Conservation (phyloP, 306 rosid species). For the Vigna unguiculata region DNA sequence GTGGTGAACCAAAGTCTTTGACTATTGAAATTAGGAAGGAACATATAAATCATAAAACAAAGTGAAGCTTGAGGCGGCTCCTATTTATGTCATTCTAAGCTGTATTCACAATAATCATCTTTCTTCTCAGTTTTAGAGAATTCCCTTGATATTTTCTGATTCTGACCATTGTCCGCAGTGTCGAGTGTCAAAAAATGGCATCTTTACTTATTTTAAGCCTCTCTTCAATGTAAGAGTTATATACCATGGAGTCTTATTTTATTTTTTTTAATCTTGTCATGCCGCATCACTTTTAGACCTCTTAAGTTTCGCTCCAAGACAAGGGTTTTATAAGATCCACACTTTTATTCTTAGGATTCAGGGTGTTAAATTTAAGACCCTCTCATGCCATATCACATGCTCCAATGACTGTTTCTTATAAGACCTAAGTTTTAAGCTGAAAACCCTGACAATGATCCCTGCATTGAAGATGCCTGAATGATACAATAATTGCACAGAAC, state of each 20-base stretch:
- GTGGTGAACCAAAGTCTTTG: constrained; percentile 13
- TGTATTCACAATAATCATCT: constrained; percentile 16
- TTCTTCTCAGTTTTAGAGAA: background rate
- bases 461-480: background rate
- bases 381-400: too few relatives aligned
- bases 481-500: background rate
- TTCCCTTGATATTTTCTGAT: background rate
- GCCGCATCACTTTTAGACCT: too few relatives aligned
- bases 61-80: constrained; percentile 14
- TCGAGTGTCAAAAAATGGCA: constrained; percentile 10
- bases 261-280: too few relatives aligned
- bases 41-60: background rate
- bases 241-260: too few relatives aligned
- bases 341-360: too few relatives aligned
- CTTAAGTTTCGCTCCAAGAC: too few relatives aligned
- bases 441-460: too few relatives aligned
- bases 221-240: too few relatives aligned
- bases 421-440: too few relatives aligned
- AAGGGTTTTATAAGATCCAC: too few relatives aligned
- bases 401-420: too few relatives aligned
- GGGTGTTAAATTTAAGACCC: too few relatives aligned
- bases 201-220: background rate
- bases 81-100: background rate
- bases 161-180: background rate
- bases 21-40: constrained; percentile 6